These are phyloP conservation scores for Keqinozyma sinolaborantium DNA, from an alignment of 1,139 yeast species.

Conservation along the genomic window DNA sequence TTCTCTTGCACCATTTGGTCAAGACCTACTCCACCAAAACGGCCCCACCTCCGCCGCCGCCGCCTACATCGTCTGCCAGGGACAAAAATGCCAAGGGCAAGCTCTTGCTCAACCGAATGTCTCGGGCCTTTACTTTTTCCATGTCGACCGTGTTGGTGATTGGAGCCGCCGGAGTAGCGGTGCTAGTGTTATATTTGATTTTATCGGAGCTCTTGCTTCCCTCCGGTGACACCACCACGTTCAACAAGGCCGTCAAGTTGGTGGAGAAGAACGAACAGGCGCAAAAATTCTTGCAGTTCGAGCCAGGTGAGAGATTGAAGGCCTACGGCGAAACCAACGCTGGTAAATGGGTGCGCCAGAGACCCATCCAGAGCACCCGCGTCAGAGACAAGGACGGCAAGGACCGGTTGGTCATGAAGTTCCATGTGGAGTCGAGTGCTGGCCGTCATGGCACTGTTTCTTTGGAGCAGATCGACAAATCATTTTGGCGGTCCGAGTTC, in stretches of 20 bases:
- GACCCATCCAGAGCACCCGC: conserved; percentile 67
- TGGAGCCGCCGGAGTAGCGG: conserved; percentile 64
- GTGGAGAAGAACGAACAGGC: conserved; percentile 67
- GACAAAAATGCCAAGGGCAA: conserved; percentile 42
- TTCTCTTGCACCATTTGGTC: conserved; percentile 1
- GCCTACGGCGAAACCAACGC: conserved; percentile 73
- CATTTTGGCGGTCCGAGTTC: conserved; percentile 68
- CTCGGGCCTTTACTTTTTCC: conserved; percentile 59
- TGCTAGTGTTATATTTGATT: conserved; percentile 72
- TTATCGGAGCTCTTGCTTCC: conserved; percentile 80
- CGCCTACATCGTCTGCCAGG: conserved; percentile 36
- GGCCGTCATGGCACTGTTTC: conserved; percentile 63
- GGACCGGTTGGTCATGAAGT: conserved; percentile 79
- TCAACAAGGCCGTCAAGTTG: conserved; percentile 78
- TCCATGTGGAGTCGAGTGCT: conserved; percentile 69
- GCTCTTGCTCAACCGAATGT: conserved; percentile 34
- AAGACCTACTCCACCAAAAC: conserved; percentile 12
- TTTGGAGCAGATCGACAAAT: conserved; percentile 70
- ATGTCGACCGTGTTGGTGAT: conserved; percentile 58
- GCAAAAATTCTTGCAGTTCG: conserved; percentile 53
- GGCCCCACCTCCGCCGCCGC: conserved; percentile 27
- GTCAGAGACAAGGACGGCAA: conserved; percentile 65
- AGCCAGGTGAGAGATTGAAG: conserved; percentile 58
- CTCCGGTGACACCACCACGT: conserved; percentile 86
- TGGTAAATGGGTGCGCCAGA: conserved; percentile 79